Evolutionary conservation across 139 green algal genomes (phyloP).

Genomic region (Gonium pectorale): DNA sequence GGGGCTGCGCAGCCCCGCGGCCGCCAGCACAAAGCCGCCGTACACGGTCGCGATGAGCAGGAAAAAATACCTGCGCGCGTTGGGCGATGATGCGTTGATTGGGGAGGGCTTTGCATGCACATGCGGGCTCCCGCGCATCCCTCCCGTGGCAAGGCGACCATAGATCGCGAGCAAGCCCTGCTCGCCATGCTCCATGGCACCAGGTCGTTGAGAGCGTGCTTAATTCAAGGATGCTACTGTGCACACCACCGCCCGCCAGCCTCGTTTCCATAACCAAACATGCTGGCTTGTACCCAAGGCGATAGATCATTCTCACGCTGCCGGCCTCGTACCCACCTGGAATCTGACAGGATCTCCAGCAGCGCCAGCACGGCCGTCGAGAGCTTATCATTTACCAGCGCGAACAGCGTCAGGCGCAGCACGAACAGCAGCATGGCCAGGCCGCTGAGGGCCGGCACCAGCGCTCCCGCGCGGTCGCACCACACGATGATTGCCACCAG

Average conservation of each 20-base stretch:
- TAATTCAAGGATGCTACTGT: no score
- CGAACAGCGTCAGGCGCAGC: conserved; percentile 16
- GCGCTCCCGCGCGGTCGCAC: not conserved
- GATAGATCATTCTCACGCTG: no score
- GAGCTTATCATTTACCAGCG: conserved; percentile 26
- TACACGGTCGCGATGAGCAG: conserved; percentile 34
- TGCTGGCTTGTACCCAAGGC: no score
- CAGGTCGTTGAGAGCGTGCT: no score
- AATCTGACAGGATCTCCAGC: conserved; percentile 39
- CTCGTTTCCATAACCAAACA: no score
- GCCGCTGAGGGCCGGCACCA: conserved; percentile 5
- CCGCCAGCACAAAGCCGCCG: conserved; percentile 32
- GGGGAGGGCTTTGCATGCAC: no score
- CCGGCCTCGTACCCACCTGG: conserved; percentile 19
- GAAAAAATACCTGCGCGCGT: conserved; percentile 26
- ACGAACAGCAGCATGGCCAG: conserved; percentile 42
- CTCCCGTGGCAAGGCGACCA: no score
- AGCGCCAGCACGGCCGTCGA: conserved; percentile 31
- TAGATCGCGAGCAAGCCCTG: no score
- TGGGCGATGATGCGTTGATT: no score
- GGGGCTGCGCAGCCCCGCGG: not conserved
- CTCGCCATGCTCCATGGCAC: no score
- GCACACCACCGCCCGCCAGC: no score
- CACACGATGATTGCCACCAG: conserved; percentile 7
- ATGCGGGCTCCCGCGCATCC: no score